A percentile compares a stretch with the other conserved stretches of the same genome.
phyloP scores from a whole-genome alignment of 768 basidiomycete species.

The Baorangia bicolor region DNA sequence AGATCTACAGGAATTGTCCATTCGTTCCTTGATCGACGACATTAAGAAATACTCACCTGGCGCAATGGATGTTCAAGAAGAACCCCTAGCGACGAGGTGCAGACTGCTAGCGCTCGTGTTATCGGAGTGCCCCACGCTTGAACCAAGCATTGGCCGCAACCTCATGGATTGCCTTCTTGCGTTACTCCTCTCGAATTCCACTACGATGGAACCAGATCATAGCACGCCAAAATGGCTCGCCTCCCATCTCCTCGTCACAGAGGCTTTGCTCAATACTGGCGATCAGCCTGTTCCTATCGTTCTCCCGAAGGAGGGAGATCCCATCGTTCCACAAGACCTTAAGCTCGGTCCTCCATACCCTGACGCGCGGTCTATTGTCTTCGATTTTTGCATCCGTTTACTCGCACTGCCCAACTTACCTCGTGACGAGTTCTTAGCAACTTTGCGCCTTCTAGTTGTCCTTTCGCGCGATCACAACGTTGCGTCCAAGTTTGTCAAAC shows the following conservation, averaged over 20 bases:
- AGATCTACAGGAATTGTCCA: constrained; percentile 59
- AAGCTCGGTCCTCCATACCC: constrained; percentile 58
- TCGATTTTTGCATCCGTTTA: constrained; percentile 75
- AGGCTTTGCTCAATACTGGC: constrained; percentile 74
- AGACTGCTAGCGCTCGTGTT: constrained; percentile 84
- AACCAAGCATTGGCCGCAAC: constrained; percentile 52
- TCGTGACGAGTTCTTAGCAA: constrained; percentile 79
- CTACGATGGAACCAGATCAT: constrained; percentile 51
- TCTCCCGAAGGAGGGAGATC: constrained; percentile 71
- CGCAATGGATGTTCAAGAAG: constrained; percentile 70
- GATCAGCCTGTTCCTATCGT: constrained; percentile 67
- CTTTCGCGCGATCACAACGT: constrained; percentile 71
- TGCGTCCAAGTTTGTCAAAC: constrained; percentile 66
- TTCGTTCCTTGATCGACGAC: constrained; percentile 74
- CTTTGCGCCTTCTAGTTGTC: constrained; percentile 78
- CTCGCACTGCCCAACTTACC: constrained; percentile 62
- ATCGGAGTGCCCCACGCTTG: constrained; percentile 66
- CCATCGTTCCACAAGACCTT: constrained; percentile 50
- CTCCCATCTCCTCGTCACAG: constrained; percentile 79
- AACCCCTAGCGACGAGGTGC: constrained; percentile 76
- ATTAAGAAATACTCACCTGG: constrained; percentile 65
- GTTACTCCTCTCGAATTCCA: constrained; percentile 57
- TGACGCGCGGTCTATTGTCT: constrained; percentile 64
- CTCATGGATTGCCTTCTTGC: constrained; percentile 71
- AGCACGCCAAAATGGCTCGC: constrained; percentile 83